Percentiles rank a stretch among this genome's conserved stretches.
These are phyloP conservation scores for Rehmannia glutinosa DNA, from an alignment of 257 asterid genomes.

Conservation along the genomic window DNA sequence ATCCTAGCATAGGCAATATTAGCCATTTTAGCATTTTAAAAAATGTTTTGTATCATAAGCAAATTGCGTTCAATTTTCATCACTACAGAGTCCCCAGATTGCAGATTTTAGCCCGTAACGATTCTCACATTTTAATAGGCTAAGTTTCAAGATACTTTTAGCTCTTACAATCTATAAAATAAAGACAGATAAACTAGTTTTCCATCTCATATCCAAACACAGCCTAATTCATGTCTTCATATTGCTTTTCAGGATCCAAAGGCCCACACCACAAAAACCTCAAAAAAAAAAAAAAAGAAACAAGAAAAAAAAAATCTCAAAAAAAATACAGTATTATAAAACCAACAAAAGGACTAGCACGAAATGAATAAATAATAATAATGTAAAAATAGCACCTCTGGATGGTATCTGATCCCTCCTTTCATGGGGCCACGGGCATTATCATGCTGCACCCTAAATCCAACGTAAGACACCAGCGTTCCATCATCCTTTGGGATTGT, in stretches of 20 bases:
- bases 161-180: background rate
- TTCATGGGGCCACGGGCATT: slow-evolving; percentile 85
- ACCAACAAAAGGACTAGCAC: no score
- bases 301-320: background rate
- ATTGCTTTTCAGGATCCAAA: background rate
- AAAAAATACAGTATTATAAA: background rate
- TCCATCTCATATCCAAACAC: background rate
- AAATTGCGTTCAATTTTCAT: background rate
- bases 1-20: no score
- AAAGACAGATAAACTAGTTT: background rate
- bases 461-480: slow-evolving; percentile 56
- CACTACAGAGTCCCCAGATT: background rate
- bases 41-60: no score
- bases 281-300: background rate
- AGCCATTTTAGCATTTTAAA: no score
- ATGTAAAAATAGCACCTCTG: slow-evolving; percentile 38
- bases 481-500: slow-evolving; percentile 84
- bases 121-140: no score
- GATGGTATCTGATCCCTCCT: slow-evolving; percentile 87
- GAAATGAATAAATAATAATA: background rate
- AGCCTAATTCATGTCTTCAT: background rate
- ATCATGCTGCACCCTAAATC: slow-evolving; percentile 81
- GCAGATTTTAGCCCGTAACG: no score
- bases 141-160: background rate
- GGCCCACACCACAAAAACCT: background rate